phyloP scores from a whole-genome alignment of 75 land plant genomes.

The Cupressus sempervirens region DNA sequence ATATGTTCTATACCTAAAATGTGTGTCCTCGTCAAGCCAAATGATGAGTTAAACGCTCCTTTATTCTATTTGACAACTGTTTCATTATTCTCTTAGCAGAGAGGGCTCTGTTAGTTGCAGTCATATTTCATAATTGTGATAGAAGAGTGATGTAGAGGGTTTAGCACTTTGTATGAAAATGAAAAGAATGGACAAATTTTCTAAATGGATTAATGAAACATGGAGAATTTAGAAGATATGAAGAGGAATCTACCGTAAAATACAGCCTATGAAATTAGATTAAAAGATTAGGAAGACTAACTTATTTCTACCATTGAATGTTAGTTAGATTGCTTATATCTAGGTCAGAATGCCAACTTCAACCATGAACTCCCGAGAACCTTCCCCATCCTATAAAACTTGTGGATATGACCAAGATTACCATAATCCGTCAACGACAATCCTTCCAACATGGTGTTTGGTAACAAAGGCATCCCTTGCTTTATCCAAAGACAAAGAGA shows the following conservation, averaged over 20 bases:
- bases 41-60: not conserved
- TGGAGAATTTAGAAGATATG: not conserved
- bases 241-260: not conserved
- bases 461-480: no score
- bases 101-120: not conserved
- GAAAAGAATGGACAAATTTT: not conserved
- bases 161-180: not conserved
- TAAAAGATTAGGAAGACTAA: not conserved
- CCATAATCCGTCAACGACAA: no score
- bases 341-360: not conserved
- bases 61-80: not conserved
- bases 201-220: not conserved
- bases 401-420: no score
- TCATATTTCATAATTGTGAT: not conserved
- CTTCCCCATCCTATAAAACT: no score
- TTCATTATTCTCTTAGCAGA: not conserved
- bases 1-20: not conserved
- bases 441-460: no score
- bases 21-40: not conserved
- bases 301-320: not conserved
- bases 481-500: no score
- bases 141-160: not conserved
- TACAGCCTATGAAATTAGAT: not conserved
- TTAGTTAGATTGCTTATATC: no score
- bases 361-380: not conserved